phyloP scores from a whole-genome alignment of 2,329 filamentous ascomycete genomes.

The Calonectria hawksworthii region DNA sequence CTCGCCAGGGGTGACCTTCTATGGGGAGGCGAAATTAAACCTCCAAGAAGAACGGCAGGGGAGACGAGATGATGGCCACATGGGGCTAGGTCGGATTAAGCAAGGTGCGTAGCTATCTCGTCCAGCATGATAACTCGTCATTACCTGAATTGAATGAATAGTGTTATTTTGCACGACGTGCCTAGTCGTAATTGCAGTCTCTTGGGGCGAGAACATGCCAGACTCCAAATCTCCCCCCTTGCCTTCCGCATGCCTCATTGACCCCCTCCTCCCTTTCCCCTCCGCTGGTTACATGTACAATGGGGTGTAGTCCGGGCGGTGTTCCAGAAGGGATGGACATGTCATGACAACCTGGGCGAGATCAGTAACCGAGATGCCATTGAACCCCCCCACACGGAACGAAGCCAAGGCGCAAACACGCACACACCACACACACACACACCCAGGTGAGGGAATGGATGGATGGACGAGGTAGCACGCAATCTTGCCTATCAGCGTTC shows the following conservation, averaged over 20 bases:
- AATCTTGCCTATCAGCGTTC: conserved; percentile 8
- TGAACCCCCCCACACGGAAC: conserved; percentile 9
- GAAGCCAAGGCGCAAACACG: background rate
- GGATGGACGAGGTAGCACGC: conserved; percentile 1
- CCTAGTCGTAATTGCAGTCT: background rate
- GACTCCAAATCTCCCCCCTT: background rate
- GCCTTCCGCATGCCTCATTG: background rate
- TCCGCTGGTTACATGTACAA: conserved; percentile 2
- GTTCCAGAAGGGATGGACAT: conserved; percentile 14
- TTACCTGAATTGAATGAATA: conserved; percentile 9
- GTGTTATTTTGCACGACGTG: background rate
- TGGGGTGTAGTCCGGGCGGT: background rate
- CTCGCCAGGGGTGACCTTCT: conserved; percentile 11
- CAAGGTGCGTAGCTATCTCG: conserved; percentile 1
- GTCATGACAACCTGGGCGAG: conserved; percentile 12
- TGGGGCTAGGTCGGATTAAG: conserved; percentile 4
- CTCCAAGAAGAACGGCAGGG: conserved; percentile 23
- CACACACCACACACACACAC: background rate
- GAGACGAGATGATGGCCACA: conserved; percentile 17
- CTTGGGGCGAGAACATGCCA: background rate
- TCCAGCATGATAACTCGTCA: background rate
- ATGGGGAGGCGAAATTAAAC: conserved; percentile 40
- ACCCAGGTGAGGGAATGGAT: background rate
- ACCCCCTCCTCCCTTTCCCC: background rate
- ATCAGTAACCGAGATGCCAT: conserved; percentile 22